phyloP scores from a whole-genome alignment of 345 rosid species.

The Pistacia integerrima region DNA sequence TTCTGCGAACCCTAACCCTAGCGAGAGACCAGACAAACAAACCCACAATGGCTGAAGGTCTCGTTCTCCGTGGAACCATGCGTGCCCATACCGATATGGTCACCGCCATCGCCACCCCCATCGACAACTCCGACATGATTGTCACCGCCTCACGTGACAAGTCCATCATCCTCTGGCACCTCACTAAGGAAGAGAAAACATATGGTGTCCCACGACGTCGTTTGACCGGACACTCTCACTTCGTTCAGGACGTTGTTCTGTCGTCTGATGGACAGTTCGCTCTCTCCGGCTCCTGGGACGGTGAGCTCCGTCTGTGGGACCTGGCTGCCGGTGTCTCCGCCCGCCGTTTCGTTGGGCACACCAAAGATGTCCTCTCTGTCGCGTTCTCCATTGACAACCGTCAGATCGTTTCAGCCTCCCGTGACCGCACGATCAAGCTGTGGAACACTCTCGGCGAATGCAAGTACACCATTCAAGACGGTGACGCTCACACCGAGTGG shows the following conservation, averaged over 20 bases:
- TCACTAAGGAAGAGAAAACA: conserved; percentile 82
- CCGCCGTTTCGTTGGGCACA: conserved; percentile 93
- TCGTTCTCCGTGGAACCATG: conserved; percentile 86
- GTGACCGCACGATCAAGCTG: conserved; percentile 89
- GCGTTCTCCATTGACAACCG: conserved; percentile 97
- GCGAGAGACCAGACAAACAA: neutral
- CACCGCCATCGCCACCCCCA: conserved; percentile 91
- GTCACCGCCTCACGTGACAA: conserved; percentile 96
- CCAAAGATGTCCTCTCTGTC: conserved; percentile 91
- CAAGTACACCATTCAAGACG: conserved; percentile 93
- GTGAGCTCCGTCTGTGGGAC: conserved; percentile 99
- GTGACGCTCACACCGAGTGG: conserved; percentile 88
- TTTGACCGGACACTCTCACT: conserved; percentile 94
- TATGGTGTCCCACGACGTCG: conserved; percentile 88
- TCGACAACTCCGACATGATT: conserved; percentile 88
- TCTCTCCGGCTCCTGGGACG: conserved; percentile 96
- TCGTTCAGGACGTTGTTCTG: conserved; percentile 92
- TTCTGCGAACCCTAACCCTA: conserved; percentile 2
- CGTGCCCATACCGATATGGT: conserved; percentile 95
- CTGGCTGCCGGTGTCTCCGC: conserved; percentile 71
- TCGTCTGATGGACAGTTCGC: conserved; percentile 98
- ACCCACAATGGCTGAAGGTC: conserved; percentile 61
- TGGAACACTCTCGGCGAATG: conserved; percentile 99
- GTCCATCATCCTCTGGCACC: conserved; percentile 88
- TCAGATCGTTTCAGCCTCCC: conserved; percentile 96